Evolutionary conservation across 2,329 filamentous ascomycete species (phyloP), one percentile per base, ranked within the genome.

Genomic region (Diaporthe eres): DNA sequence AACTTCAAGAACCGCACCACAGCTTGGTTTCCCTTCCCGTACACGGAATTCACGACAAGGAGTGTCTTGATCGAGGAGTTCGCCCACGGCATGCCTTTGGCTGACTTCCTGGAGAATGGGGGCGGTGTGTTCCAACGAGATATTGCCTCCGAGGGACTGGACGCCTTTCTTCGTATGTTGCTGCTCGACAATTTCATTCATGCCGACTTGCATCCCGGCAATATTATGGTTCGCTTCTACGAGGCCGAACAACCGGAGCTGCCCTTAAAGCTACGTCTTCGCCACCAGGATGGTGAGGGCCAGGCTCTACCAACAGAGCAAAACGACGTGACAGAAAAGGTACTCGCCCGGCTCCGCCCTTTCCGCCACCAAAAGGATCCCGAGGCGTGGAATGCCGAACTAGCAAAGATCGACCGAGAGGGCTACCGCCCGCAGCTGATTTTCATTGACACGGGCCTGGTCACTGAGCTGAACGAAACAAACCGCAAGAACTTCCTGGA

Each of bases 211-310:
- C 97, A 99, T 82, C 97, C 97, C 0, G 97, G 97, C 37, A 99
- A 99, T 83, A 98, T 99, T 85, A 98, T 99, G 96, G 96, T 99
- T 63, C 95, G 97, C 78, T 99, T 99, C 86, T 98, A 98, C 85
- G 92, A 96, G 81, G 92, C 96, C 0, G 91, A 92, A 19, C 90
- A 93, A 77, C 90, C 96, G 0, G 91, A 93, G 67, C 86, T 97
- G 1, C 87, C 88, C 31, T 85, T 93, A 39, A 81, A 79, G 19
- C 74, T 78, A 80, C 75, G 65, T 79, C 74, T 77, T 17, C 79
- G 75, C 63, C 80, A 70, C 63, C 76, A 74, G 28, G 79, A 81
- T 6, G 79, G 83, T 61, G 81, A 89, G 53, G 87, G 89, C 12
- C 88, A 90, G 31, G 88, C 89, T 15, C 71, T 75, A 12, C 55